Evolutionary conservation across 257 asterid genomes (phyloP).

Genomic region (Solanum medicagineum): DNA sequence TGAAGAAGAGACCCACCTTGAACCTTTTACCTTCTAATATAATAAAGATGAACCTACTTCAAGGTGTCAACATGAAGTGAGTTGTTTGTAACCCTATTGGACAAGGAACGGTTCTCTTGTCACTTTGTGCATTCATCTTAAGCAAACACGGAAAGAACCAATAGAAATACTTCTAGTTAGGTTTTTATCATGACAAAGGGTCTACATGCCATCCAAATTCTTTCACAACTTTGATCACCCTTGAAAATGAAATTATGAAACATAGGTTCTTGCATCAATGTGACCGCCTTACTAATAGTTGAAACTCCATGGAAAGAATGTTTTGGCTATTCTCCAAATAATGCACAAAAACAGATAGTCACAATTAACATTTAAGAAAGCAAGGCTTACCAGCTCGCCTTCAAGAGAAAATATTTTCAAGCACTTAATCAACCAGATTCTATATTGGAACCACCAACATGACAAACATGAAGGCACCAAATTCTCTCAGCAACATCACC

Average conservation of each 20-base stretch:
- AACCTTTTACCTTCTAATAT: not conserved
- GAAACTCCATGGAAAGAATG: not conserved
- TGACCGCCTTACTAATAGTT: not conserved
- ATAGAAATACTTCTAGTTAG: not conserved
- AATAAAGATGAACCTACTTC: not conserved
- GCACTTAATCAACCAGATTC: not conserved
- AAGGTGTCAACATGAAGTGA: not conserved
- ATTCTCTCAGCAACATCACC: slow-evolving; percentile 85
- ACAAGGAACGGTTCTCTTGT: not conserved
- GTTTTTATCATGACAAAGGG: not conserved
- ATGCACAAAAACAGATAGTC: not conserved
- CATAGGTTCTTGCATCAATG: not conserved
- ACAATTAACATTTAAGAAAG: not conserved
- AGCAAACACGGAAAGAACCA: not conserved
- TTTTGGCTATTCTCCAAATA: not conserved
- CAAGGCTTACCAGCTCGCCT: not conserved
- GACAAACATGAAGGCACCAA: slow-evolving; percentile 68
- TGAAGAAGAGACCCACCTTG: not conserved
- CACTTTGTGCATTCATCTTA: not conserved
- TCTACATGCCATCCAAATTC: not conserved
- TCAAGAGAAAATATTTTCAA: not conserved
- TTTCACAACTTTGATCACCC: not conserved
- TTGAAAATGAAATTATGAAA: not conserved
- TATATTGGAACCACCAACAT: slow-evolving; percentile 17
- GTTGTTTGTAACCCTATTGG: not conserved